Percentiles rank a stretch among this genome's conserved stretches.
Conservation (phyloP, 352 stramenopile species). For the Globisporangium abappressorium region DNA sequence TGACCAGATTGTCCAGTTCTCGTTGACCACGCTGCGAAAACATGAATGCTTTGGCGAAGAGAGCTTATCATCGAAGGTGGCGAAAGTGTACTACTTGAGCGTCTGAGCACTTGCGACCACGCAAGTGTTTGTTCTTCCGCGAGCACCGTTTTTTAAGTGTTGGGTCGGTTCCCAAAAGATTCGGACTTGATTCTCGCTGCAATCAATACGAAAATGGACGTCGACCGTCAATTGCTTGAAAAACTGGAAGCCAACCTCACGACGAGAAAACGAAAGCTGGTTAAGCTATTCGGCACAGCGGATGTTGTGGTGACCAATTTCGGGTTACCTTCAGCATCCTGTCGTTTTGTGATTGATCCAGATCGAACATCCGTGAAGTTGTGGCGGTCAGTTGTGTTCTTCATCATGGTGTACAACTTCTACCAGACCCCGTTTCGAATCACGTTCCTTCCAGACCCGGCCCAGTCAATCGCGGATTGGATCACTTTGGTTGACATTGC, state of each 20-base stretch:
- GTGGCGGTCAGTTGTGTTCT: conserved; percentile 1
- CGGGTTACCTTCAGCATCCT: background rate
- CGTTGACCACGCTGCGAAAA: background rate
- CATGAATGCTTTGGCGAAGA: conserved; percentile 1
- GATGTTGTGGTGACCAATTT: background rate
- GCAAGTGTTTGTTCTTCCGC: background rate
- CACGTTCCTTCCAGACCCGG: background rate
- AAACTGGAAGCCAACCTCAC: background rate
- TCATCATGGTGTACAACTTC: background rate
- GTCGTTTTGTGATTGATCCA: background rate
- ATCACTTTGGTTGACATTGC: background rate
- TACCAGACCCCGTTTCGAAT: conserved; percentile 1
- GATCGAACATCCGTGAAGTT: background rate
- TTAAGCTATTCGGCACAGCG: background rate
- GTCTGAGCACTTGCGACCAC: background rate
- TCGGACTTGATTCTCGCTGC: background rate
- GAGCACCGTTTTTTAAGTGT: background rate
- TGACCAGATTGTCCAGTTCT: background rate
- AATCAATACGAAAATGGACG: background rate
- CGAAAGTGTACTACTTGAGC: conserved; percentile 3
- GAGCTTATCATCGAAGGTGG: background rate
- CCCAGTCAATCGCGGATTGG: background rate
- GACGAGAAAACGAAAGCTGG: background rate
- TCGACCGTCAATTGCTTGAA: background rate
- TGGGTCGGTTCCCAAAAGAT: background rate